Conservation (phyloP, 257 asterid species). For the Mentha longifolia region DNA sequence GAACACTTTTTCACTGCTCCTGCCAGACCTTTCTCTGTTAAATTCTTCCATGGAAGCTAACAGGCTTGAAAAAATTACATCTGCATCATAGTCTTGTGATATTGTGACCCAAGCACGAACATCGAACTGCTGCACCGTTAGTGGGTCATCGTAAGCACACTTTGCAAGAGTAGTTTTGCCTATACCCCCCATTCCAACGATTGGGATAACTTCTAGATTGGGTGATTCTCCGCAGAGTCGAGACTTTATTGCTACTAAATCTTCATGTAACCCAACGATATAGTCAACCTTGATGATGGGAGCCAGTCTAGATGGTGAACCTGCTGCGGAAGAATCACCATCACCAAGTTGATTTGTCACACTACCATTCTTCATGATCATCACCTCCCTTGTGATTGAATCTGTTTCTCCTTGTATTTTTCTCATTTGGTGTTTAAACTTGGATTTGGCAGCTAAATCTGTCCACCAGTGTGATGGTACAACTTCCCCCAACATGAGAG, state of each 20-base stretch:
- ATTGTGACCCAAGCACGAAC: no score
- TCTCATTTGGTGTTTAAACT: neutral
- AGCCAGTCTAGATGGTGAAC: neutral
- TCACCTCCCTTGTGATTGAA: neutral
- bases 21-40: neutral
- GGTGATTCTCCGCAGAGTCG: slow-evolving; percentile 24
- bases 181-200: slow-evolving; percentile 19
- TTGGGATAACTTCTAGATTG: slow-evolving; percentile 10
- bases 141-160: neutral
- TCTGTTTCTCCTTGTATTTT: neutral
- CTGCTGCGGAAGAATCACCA: neutral
- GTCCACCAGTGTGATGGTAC: neutral
- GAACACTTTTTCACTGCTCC: neutral
- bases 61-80: neutral
- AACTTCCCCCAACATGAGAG: neutral
- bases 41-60: neutral
- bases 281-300: neutral
- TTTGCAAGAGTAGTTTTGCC: neutral
- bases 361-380: neutral
- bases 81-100: neutral
- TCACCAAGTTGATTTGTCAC: neutral
- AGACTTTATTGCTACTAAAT: neutral
- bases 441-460: slow-evolving; percentile 8
- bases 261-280: slow-evolving; percentile 11
- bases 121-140: neutral